These are phyloP conservation scores for Sporobolus alterniflorus DNA, from an alignment of 202 grass and related monocot genomes.

Conservation along the genomic window DNA sequence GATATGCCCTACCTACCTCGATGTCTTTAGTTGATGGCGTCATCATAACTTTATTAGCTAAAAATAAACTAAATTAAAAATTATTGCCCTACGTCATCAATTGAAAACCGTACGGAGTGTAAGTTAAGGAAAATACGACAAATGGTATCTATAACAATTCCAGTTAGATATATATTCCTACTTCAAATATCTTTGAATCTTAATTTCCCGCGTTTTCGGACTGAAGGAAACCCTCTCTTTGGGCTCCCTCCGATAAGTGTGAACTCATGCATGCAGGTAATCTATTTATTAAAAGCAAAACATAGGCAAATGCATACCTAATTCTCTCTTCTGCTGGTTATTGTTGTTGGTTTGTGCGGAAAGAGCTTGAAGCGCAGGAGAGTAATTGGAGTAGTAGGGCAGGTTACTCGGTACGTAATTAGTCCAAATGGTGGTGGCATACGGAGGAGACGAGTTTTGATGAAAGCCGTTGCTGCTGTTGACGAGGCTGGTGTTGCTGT, in stretches of 20 bases:
- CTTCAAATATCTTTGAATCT: neutral
- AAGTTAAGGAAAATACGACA: neutral
- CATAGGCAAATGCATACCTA: conserved; percentile 29
- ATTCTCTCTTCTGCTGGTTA: conserved; percentile 14
- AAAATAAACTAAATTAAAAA: neutral
- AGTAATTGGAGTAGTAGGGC: neutral
- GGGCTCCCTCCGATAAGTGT: neutral
- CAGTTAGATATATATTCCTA: neutral
- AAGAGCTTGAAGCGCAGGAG: conserved; percentile 16
- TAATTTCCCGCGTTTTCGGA: neutral
- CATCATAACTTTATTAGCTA: neutral
- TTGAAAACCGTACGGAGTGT: neutral
- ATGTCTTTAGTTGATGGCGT: neutral
- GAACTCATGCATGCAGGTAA: neutral
- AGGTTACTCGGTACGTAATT: neutral
- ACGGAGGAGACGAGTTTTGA: conserved; percentile 26
- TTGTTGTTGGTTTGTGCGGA: conserved; percentile 2
- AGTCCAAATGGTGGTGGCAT: conserved; percentile 21
- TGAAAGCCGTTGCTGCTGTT: conserved; percentile 16
- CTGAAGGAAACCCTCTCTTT: neutral
- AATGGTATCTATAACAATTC: neutral
- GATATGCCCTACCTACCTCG: too few relatives aligned
- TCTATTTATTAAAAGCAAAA: neutral
- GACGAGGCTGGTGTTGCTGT: neutral
- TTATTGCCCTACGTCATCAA: neutral